Percentiles rank a stretch among this genome's conserved stretches.
These are phyloP conservation scores for Aphanomyces stellatus DNA, from an alignment of 352 stramenopile genomes.

Conservation along the genomic window DNA sequence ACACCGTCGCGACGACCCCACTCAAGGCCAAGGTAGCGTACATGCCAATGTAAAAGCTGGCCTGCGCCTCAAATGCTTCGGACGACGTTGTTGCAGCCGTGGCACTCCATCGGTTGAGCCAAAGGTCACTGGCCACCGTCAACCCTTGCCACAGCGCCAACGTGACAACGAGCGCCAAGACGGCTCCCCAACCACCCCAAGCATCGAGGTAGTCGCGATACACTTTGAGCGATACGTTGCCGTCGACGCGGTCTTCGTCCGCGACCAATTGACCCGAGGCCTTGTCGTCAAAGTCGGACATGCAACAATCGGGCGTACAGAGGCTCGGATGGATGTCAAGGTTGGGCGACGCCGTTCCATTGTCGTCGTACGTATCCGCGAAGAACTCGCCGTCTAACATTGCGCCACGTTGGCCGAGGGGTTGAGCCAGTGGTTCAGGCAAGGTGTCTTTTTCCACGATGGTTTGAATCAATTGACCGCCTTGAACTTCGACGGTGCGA, in stretches of 20 bases:
- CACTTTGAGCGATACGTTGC: conserved; percentile 44
- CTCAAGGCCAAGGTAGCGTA: conserved; percentile 26
- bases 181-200: conserved; percentile 27
- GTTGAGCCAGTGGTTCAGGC: not conserved
- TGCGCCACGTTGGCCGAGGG: too few relatives aligned
- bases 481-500: not conserved
- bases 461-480: not conserved
- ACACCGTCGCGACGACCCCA: conserved; percentile 28
- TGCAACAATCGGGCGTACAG: conserved; percentile 6
- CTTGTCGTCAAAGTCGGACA: not conserved
- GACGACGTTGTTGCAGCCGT: not conserved
- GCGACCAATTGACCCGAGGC: conserved; percentile 29
- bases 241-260: conserved; percentile 56
- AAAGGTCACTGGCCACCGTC: not conserved
- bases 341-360: conserved; percentile 30
- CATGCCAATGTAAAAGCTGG: conserved; percentile 23
- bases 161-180: not conserved
- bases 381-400: too few relatives aligned
- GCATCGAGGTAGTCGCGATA: conserved; percentile 42
- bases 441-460: not conserved
- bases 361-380: too few relatives aligned
- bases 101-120: not conserved
- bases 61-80: not conserved
- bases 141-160: not conserved
- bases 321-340: not conserved